phyloP scores from a whole-genome alignment of 2,329 filamentous ascomycete species.

The Neurospora sp. region DNA sequence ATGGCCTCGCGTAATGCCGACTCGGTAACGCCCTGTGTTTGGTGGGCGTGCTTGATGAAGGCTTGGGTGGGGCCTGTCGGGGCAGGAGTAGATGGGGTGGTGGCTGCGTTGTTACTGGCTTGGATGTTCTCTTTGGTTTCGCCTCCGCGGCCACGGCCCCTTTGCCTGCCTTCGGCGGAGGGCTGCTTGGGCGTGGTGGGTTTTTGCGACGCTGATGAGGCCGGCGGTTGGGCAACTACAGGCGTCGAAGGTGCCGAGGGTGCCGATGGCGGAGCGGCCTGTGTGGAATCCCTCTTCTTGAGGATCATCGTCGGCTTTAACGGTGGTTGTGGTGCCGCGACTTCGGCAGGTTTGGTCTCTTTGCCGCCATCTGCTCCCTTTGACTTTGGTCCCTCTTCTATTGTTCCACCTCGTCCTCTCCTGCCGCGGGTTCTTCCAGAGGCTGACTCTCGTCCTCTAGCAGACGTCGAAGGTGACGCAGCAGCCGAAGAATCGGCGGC shows the following conservation, averaged over 20 bases:
- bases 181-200: constrained; percentile 17
- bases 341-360: constrained; percentile 17
- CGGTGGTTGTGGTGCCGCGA: constrained; percentile 16
- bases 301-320: constrained; percentile 25
- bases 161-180: neutral
- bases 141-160: constrained; percentile 8
- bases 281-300: constrained; percentile 27
- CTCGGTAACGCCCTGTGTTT: constrained; percentile 87
- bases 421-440: constrained; percentile 13
- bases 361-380: constrained; percentile 23
- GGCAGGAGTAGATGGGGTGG: constrained; percentile 21
- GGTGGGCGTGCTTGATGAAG: constrained; percentile 75
- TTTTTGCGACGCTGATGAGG: constrained; percentile 19
- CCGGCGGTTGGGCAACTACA: constrained; percentile 22
- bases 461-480: constrained; percentile 4
- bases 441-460: constrained; percentile 2
- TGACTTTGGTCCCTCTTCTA: constrained; percentile 12
- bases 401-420: constrained; percentile 12
- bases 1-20: constrained; percentile 66
- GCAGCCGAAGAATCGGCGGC: constrained; percentile 5
- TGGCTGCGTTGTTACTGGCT: constrained; percentile 12
- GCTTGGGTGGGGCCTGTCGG: constrained; percentile 49
- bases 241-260: constrained; percentile 19
- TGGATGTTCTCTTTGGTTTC: constrained; percentile 8
- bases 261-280: constrained; percentile 7